Evolutionary conservation across 2,329 filamentous ascomycete genomes (phyloP).

Genomic region (Neocatenulostroma microsporum): DNA sequence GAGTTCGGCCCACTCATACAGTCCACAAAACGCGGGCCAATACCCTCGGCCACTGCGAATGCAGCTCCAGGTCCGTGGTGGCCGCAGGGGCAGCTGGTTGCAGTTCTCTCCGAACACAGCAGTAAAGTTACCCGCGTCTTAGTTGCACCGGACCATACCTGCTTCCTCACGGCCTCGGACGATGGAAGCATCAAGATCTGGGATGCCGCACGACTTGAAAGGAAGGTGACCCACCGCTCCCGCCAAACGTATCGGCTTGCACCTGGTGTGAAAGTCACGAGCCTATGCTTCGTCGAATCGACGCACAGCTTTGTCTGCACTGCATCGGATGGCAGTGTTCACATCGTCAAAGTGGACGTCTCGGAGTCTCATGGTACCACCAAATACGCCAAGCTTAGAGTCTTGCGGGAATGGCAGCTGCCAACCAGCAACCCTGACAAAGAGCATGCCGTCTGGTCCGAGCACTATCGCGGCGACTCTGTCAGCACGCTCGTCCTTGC

Average conservation of each 20-base stretch:
- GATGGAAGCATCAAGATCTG: constrained; percentile 88
- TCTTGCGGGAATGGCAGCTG: constrained; percentile 75
- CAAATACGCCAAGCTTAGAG: constrained; percentile 56
- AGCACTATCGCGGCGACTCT: constrained; percentile 78
- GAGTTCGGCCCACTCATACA: constrained; percentile 74
- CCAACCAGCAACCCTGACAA: constrained; percentile 38
- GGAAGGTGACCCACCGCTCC: constrained; percentile 81
- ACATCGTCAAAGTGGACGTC: constrained; percentile 77
- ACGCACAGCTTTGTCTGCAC: constrained; percentile 91
- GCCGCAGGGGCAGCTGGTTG: constrained; percentile 74
- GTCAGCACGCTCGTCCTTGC: constrained; percentile 77
- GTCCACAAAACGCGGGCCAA: constrained; percentile 49
- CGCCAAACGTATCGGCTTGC: constrained; percentile 76
- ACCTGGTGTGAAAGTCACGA: constrained; percentile 63
- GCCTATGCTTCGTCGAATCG: constrained; percentile 84
- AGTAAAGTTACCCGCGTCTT: constrained; percentile 74
- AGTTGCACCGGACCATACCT: constrained; percentile 80
- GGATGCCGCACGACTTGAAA: constrained; percentile 83
- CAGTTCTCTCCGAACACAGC: constrained; percentile 80
- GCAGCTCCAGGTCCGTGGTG: constrained; percentile 60
- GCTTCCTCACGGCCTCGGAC: constrained; percentile 89
- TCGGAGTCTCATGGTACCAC: constrained; percentile 46
- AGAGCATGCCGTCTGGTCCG: constrained; percentile 81
- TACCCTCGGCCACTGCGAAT: constrained; percentile 32
- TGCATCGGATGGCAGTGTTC: constrained; percentile 80